Percentiles rank a stretch among this genome's conserved stretches.
Conservation (phyloP, 768 basidiomycete genomes). For the Russula dissimulans region DNA sequence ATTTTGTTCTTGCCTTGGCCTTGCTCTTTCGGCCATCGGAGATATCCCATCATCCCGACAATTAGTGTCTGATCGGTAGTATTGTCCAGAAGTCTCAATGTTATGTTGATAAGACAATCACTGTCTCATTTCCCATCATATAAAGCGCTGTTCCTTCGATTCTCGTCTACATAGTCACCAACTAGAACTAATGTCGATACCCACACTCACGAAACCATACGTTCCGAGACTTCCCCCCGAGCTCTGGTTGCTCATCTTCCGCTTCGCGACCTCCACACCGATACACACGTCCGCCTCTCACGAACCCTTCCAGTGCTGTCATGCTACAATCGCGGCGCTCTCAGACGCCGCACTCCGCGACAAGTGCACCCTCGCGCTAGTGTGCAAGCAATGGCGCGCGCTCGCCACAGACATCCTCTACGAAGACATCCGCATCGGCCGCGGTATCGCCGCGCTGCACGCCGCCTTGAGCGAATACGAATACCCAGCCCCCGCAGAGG, state of each 20-base stretch:
- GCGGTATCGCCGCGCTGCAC: conserved; percentile 7
- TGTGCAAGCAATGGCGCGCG: conserved; percentile 14
- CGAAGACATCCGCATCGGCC: conserved; percentile 16
- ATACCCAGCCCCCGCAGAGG: too few species aligned
- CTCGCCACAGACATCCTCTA: conserved; percentile 13
- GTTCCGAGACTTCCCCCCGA: conserved; percentile 7
- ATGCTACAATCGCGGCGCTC: neutral
- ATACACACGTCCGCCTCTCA: neutral
- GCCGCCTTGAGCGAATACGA: neutral
- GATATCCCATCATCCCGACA: too few species aligned
- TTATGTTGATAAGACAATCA: neutral
- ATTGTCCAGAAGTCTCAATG: too few species aligned
- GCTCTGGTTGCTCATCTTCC: conserved; percentile 18
- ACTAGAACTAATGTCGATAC: conserved; percentile 1
- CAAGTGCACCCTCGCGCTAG: conserved; percentile 9
- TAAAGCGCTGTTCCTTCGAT: neutral
- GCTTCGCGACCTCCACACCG: conserved; percentile 10
- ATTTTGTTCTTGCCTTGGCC: too few species aligned
- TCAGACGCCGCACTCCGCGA: conserved; percentile 1
- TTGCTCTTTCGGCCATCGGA: too few species aligned
- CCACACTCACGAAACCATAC: neutral
- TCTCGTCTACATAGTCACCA: too few species aligned
- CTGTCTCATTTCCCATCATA: neutral
- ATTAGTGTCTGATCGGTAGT: too few species aligned
- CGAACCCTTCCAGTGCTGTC: conserved; percentile 7